Conservation (phyloP, 1,284 basidiomycete species). For the Ustilago lituana region DNA sequence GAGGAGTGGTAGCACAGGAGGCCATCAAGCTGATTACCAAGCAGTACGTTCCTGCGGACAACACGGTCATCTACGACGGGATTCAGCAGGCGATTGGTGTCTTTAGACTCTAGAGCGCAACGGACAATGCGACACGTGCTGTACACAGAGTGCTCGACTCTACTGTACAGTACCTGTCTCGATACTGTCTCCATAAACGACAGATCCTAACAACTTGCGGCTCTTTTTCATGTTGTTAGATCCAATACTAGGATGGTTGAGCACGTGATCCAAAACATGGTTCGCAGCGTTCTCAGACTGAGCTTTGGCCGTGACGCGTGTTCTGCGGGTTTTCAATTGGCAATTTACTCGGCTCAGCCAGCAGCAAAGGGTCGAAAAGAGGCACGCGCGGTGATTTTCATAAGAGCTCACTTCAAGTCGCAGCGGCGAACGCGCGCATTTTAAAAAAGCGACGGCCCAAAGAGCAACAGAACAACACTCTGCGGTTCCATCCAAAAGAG, state of each 20-base stretch:
- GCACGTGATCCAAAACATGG: constrained; percentile 4
- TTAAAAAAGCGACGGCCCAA: too few relatives aligned
- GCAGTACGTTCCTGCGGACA: constrained; percentile 91
- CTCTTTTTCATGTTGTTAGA: too few relatives aligned
- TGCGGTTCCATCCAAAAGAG: not conserved
- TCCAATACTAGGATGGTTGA: not conserved
- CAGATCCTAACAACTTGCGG: too few relatives aligned
- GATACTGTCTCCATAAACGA: too few relatives aligned
- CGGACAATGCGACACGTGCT: too few relatives aligned
- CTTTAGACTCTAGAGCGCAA: constrained; percentile 43
- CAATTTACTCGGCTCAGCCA: too few relatives aligned
- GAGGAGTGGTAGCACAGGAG: constrained; percentile 95
- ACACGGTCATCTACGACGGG: constrained; percentile 86
- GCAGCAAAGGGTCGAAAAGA: too few relatives aligned
- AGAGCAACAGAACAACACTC: constrained; percentile 14
- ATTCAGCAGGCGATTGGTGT: constrained; percentile 71
- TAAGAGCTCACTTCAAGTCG: too few relatives aligned
- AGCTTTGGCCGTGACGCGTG: constrained; percentile 7
- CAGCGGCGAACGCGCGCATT: too few relatives aligned
- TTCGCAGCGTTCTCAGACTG: not conserved
- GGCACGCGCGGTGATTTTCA: constrained; percentile 1
- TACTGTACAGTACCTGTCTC: not conserved
- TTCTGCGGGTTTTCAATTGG: not conserved
- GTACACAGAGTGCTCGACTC: not conserved
- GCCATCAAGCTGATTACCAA: constrained; percentile 95